Conservation (phyloP, 768 basidiomycete species). For the Pseudohyphozyma bogoriensis region DNA sequence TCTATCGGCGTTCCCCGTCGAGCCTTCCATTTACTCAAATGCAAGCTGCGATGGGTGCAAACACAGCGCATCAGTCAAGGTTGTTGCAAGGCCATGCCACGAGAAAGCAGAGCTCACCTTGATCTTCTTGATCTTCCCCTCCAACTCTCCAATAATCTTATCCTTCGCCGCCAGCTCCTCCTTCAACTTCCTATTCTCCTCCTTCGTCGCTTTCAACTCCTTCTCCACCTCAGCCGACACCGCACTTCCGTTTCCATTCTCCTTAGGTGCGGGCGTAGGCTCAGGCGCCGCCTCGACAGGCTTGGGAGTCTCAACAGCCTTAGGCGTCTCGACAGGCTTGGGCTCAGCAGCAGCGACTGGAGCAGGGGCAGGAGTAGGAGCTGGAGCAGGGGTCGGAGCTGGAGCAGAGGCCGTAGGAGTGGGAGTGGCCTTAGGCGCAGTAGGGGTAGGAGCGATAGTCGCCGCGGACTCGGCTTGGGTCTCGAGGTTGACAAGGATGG, state of each 20-base stretch:
- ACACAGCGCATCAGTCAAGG: too few species aligned
- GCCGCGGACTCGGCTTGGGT: conserved; percentile 24
- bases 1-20: too few species aligned
- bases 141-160: conserved; percentile 69
- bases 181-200: conserved; percentile 56
- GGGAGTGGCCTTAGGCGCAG: conserved; percentile 34
- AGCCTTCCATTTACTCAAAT: too few species aligned
- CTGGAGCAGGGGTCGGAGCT: conserved; percentile 7
- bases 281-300: background rate
- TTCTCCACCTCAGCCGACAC: background rate
- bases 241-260: conserved; percentile 10
- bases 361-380: conserved; percentile 9
- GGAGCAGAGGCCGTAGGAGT: conserved; percentile 33
- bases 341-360: conserved; percentile 4
- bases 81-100: too few species aligned
- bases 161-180: conserved; percentile 66
- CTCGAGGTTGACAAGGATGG: conserved; percentile 52
- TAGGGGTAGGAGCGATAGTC: conserved; percentile 28
- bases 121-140: conserved; percentile 42
- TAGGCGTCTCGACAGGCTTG: conserved; percentile 8
- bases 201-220: conserved; percentile 36
- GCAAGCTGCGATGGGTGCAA: too few species aligned
- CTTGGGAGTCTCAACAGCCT: background rate
- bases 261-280: conserved; percentile 20
- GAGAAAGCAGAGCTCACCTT: conserved; percentile 9